phyloP scores from a whole-genome alignment of 202 grass and related monocot species.

The Elaeis oleifera region DNA sequence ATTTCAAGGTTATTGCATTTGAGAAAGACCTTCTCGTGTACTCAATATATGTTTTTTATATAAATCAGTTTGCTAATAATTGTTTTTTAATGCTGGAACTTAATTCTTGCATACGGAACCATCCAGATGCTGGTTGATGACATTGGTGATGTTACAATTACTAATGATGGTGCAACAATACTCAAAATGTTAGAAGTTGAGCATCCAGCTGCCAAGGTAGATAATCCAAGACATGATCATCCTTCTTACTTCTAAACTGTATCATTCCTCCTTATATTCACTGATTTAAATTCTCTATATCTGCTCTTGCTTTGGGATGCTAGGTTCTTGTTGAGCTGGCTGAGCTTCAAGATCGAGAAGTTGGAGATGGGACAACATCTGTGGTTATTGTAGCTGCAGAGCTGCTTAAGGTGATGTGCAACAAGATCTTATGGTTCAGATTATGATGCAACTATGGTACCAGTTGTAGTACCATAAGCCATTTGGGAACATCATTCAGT shows the following conservation, averaged over 20 bases:
- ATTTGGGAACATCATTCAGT: no score
- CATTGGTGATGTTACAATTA: slow-evolving; percentile 91
- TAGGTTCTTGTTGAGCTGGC: slow-evolving; percentile 96
- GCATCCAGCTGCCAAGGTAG: slow-evolving; percentile 83
- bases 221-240: not conserved
- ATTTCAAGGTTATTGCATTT: no score
- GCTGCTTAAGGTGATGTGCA: slow-evolving; percentile 61
- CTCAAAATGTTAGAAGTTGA: slow-evolving; percentile 94
- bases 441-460: no score
- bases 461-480: no score
- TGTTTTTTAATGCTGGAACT: not conserved
- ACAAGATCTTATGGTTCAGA: no score
- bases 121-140: slow-evolving; percentile 85
- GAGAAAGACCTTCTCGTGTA: not conserved
- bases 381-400: slow-evolving; percentile 74
- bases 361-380: slow-evolving; percentile 93
- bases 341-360: slow-evolving; percentile 87
- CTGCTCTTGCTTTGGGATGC: slow-evolving; percentile 5
- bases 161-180: slow-evolving; percentile 93
- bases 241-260: not conserved
- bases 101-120: not conserved
- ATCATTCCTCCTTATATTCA: not conserved
- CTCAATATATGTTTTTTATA: not conserved
- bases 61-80: no score
- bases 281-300: slow-evolving; percentile 1